Evolutionary conservation across 108 stramenopile genomes (phyloP), one percentile per base, ranked within the genome.

Genomic region (Phaeodactylum tricornutum): DNA sequence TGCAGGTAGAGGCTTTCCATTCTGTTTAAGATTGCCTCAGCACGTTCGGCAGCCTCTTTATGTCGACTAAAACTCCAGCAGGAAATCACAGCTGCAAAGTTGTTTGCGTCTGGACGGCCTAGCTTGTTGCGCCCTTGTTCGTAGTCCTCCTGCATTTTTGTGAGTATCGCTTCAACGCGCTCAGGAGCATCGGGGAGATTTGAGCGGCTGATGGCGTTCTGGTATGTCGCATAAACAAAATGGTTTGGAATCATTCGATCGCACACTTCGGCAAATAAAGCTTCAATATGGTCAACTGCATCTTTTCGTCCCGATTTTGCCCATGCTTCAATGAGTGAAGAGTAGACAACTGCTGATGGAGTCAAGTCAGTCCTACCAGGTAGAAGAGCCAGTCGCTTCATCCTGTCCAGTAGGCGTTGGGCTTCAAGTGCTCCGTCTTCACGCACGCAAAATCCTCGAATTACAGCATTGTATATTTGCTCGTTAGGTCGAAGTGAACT

Each of bases 31-130:
- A 59, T 59, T 16, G 58, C 49, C 17, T 49, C 58, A 12, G 49
- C 49, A n/a, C 48, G 33, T 19, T 54, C 52, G 2, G 60, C 52
- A 4, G 60, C 39, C 12, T 30, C 60, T 29, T 34, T 30, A 14
- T 29, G 40, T n/a, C 24, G 21, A 44, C 50, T 53, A 24, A 21
- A 20, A 3, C 52, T 52, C 60, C 60, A 61, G n/a, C 52, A 41
- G 52, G 42, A 53, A 12, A 61, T 43, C 7, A 61, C 52, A 23
- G 50, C 12, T 15, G 46, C 20, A 24, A 39, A 61, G 42, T 29
- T 53, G 16, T 53, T 24, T 16, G 52, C 19, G 20, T 53, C 35
- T 11, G 60, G 60, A 3, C 38, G 38, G 38, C 38, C 17, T 4
- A 20, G 17, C 17, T 16, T 16, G 21, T 40, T 40, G 4, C 21